Conservation (phyloP, 148 eudicot species). For the Agrostemma githago region DNA sequence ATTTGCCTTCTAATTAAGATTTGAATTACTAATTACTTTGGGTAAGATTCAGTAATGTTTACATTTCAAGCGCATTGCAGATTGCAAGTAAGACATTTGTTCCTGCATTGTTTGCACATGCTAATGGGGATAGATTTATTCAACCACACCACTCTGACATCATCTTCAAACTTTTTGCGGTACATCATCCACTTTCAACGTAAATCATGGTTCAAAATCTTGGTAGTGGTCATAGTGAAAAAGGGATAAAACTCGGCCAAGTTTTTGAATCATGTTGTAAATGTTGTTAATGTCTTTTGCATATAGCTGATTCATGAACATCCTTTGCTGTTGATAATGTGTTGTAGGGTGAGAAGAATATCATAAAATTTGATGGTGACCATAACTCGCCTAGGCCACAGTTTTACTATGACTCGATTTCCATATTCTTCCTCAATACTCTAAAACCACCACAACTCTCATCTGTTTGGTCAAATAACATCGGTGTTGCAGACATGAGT, state of each 20-base stretch:
- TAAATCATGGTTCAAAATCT: no score
- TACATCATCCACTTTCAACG: slow-evolving; percentile 21
- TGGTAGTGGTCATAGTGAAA: no score
- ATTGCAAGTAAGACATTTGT: slow-evolving; percentile 70
- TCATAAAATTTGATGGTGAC: slow-evolving; percentile 88
- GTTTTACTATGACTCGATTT: slow-evolving; percentile 74
- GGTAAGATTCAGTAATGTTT: slow-evolving; percentile 8
- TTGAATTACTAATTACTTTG: neutral
- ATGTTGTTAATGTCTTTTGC: neutral
- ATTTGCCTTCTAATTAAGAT: slow-evolving; percentile 5
- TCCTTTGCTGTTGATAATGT: slow-evolving; percentile 15
- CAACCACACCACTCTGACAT: slow-evolving; percentile 73
- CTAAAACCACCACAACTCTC: slow-evolving; percentile 70
- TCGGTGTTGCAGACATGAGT: slow-evolving; percentile 45
- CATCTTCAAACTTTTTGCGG: slow-evolving; percentile 65
- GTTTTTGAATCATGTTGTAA: no score
- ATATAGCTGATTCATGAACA: slow-evolving; percentile 15
- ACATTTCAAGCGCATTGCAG: slow-evolving; percentile 35
- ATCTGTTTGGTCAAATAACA: slow-evolving; percentile 44
- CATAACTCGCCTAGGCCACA: slow-evolving; percentile 93
- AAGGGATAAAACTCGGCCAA: no score
- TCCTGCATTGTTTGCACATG: slow-evolving; percentile 92
- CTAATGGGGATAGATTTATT: slow-evolving; percentile 76
- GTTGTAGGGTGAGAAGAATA: slow-evolving; percentile 83
- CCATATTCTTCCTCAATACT: slow-evolving; percentile 70